Conservation (phyloP, 2,329 filamentous ascomycete genomes). For the Ophiostoma sp. region DNA sequence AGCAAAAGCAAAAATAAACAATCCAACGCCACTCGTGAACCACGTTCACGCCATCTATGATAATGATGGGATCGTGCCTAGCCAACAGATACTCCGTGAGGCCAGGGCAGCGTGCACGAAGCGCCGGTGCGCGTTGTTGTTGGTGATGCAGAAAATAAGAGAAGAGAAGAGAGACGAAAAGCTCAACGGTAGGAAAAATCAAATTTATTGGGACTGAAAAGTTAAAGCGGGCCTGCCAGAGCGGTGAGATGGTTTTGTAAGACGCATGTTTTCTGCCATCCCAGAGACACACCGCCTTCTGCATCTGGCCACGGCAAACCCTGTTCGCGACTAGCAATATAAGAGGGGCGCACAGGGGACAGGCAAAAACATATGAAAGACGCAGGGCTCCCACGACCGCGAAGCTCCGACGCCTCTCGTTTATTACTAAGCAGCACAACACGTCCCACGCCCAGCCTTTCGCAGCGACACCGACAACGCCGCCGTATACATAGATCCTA, state of each 20-base stretch:
- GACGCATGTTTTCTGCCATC: background rate
- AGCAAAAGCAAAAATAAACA: background rate
- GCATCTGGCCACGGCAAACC: background rate
- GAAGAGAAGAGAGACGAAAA: constrained; percentile 1
- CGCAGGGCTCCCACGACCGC: background rate
- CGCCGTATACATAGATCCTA: too few species aligned
- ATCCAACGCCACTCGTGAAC: background rate
- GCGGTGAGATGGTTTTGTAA: constrained; percentile 7
- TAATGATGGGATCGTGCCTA: background rate
- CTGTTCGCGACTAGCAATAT: background rate
- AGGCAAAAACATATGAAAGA: background rate
- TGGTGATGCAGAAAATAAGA: background rate
- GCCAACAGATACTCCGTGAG: background rate
- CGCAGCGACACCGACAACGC: background rate
- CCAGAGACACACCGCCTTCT: background rate
- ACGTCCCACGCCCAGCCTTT: background rate
- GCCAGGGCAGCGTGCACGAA: background rate
- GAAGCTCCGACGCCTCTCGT: background rate
- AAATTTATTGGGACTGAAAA: constrained; percentile 2
- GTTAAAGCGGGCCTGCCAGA: background rate
- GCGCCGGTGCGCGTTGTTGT: background rate
- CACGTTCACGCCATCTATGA: constrained; percentile 1
- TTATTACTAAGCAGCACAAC: background rate
- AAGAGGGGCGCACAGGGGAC: constrained; percentile 10
- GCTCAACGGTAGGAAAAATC: constrained; percentile 9